phyloP scores from a whole-genome alignment of 805 yeast genomes.

The Ogataea methanolica region DNA sequence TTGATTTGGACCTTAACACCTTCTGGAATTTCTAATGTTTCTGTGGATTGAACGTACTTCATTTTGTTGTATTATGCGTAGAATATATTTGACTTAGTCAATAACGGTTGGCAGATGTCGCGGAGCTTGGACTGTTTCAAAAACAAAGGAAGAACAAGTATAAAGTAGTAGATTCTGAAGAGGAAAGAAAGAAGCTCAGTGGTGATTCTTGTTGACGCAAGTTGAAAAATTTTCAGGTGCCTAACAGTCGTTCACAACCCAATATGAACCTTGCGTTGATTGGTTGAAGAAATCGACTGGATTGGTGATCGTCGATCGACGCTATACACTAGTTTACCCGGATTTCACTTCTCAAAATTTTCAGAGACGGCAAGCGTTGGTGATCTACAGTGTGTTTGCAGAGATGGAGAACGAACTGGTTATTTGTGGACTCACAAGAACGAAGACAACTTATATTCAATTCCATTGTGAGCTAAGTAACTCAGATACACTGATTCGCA shows the following conservation, averaged over 20 bases:
- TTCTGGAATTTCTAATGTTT: slow-evolving; percentile 70
- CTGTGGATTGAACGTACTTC: slow-evolving; percentile 63
- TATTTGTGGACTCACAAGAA: no score
- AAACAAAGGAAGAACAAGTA: neutral
- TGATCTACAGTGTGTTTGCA: no score
- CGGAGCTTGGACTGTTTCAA: neutral
- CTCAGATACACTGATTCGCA: neutral
- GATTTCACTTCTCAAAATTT: no score
- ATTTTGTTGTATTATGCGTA: slow-evolving; percentile 25
- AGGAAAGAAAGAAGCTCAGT: neutral
- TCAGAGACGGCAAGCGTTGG: no score
- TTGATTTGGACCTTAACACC: slow-evolving; percentile 89
- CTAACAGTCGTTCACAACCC: no score
- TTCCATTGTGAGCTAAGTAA: neutral
- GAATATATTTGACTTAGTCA: neutral
- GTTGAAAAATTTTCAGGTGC: neutral
- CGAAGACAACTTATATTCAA: no score
- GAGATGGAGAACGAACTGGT: no score
- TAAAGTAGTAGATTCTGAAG: neutral
- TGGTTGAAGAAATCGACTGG: no score
- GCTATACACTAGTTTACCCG: no score
- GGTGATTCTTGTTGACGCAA: neutral
- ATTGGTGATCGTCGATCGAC: no score
- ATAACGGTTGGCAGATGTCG: neutral
- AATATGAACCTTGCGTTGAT: no score